phyloP scores from a whole-genome alignment of 331 rosid genomes.

The Pyrus hybrid region DNA sequence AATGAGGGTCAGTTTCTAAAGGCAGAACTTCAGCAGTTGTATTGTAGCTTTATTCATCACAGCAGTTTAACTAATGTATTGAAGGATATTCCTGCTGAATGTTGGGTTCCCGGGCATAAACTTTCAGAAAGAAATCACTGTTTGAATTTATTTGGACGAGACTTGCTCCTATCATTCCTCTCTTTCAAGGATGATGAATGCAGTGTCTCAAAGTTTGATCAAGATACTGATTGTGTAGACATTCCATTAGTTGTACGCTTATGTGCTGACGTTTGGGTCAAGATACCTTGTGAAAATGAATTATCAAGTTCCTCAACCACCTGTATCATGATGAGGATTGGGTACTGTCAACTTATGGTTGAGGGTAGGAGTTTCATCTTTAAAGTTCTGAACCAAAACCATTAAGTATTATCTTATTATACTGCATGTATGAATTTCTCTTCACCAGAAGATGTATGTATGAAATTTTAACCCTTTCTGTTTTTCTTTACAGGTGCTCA shows the following conservation, averaged over 20 bases:
- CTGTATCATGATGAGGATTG: conserved; percentile 50
- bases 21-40: conserved; percentile 54
- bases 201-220: conserved; percentile 24
- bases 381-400: neutral
- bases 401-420: conserved; percentile 10
- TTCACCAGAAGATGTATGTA: neutral
- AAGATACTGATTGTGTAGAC: conserved; percentile 24
- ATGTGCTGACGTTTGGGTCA: conserved; percentile 81
- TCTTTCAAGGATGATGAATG: conserved; percentile 35
- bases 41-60: conserved; percentile 40
- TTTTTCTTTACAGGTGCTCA: conserved; percentile 40
- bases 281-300: conserved; percentile 48
- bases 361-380: conserved; percentile 51
- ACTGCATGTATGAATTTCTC: neutral
- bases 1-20: conserved; percentile 58
- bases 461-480: neutral
- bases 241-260: conserved; percentile 47
- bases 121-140: conserved; percentile 48
- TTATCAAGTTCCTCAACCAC: conserved; percentile 25
- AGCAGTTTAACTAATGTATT: conserved; percentile 35
- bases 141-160: conserved; percentile 65
- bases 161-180: conserved; percentile 49
- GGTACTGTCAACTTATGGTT: conserved; percentile 52
- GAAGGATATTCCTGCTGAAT: conserved; percentile 50
- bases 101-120: conserved; percentile 43